phyloP scores from a whole-genome alignment of 805 yeast genomes.

The Dipodascus geniculatus region DNA sequence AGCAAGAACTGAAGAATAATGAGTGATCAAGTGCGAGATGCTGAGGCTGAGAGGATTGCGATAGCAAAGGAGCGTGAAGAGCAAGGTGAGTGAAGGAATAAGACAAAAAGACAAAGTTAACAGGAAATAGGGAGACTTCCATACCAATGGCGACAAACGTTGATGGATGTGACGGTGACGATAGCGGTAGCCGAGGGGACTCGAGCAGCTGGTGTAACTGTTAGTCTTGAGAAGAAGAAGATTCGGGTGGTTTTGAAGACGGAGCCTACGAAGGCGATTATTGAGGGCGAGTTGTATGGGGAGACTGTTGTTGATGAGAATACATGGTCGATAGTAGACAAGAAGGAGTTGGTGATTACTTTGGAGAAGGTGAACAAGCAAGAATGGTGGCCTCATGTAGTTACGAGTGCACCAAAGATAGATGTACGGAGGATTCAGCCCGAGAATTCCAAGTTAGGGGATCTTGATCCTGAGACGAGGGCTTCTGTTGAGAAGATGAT shows the following conservation, averaged over 20 bases:
- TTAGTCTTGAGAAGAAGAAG: constrained; percentile 17
- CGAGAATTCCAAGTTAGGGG: constrained; percentile 29
- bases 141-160: constrained; percentile 31
- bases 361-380: constrained; percentile 27
- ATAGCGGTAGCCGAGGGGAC: constrained; percentile 24
- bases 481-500: constrained; percentile 37
- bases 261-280: constrained; percentile 9
- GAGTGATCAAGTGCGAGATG: no score
- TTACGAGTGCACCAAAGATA: constrained; percentile 30
- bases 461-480: constrained; percentile 32
- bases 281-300: constrained; percentile 28
- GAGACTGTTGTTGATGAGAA: constrained; percentile 24
- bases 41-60: not conserved
- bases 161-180: constrained; percentile 30
- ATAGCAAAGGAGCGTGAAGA: not conserved
- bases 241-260: constrained; percentile 19
- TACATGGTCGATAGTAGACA: constrained; percentile 33
- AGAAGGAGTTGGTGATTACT: constrained; percentile 25
- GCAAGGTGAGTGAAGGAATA: not conserved
- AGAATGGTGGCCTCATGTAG: constrained; percentile 39
- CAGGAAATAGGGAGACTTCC: constrained; percentile 13
- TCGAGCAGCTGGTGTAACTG: constrained; percentile 25
- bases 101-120: not conserved
- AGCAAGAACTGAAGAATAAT: no score
- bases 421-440: constrained; percentile 32